Percentiles rank a stretch among this genome's conserved stretches.
These are phyloP conservation scores for Malus hybrid DNA, from an alignment of 331 rosid genomes.

Conservation along the genomic window DNA sequence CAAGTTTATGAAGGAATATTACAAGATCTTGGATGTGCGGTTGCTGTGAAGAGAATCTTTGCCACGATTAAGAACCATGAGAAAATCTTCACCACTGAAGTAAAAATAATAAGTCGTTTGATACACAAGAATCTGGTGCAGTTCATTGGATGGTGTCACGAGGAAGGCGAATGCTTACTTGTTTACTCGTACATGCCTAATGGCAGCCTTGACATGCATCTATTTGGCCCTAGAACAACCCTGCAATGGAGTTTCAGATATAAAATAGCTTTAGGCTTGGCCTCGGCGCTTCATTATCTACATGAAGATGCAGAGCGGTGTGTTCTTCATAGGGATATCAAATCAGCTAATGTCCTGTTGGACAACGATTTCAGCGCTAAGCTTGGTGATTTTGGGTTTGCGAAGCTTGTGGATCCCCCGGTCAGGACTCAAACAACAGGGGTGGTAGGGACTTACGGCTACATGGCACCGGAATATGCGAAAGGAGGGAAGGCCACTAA, in stretches of 20 bases:
- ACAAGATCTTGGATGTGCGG: not conserved
- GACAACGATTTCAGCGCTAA: not conserved
- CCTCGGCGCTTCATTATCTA: too few relatives aligned
- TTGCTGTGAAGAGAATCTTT: not conserved
- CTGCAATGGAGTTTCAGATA: not conserved
- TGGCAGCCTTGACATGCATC: not conserved
- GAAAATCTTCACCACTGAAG: not conserved
- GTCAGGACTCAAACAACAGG: not conserved
- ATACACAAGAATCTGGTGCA: too few relatives aligned
- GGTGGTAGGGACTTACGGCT: not conserved
- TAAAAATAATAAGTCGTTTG: too few relatives aligned
- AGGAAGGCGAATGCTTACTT: not conserved
- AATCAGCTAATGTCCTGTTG: not conserved
- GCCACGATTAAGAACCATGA: not conserved
- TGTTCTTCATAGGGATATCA: not conserved
- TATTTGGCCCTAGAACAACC: not conserved
- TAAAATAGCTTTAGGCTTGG: too few relatives aligned
- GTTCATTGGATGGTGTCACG: not conserved
- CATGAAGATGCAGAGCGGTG: too few relatives aligned
- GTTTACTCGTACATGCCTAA: not conserved
- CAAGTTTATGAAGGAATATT: too few relatives aligned
- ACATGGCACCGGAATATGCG: too few relatives aligned
- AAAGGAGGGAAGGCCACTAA: too few relatives aligned
- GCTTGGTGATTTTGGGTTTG: not conserved
- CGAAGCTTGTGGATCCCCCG: not conserved